Conservation (phyloP, 768 basidiomycete genomes). For the Boletus fagicola region DNA sequence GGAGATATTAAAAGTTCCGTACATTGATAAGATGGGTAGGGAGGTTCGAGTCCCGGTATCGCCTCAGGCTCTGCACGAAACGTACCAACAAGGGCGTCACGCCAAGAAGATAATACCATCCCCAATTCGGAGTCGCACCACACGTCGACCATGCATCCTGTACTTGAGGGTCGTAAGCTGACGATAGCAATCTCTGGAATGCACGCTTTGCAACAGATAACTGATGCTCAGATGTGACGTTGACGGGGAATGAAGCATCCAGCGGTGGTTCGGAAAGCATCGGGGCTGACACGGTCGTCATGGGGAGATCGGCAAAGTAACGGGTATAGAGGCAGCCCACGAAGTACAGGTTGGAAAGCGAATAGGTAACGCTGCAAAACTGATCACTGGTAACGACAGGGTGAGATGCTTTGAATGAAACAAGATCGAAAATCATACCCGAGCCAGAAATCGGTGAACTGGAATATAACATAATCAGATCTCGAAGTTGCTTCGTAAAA, state of each 20-base stretch:
- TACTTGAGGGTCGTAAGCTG: conserved; percentile 34
- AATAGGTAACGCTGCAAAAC: conserved; percentile 73
- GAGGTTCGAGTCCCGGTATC: conserved; percentile 74
- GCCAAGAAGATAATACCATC: conserved; percentile 53
- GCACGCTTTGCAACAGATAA: not conserved
- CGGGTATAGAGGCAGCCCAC: conserved; percentile 67
- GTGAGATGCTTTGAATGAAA: not conserved
- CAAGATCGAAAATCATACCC: conserved; percentile 46
- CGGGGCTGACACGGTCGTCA: not conserved
- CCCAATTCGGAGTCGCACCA: conserved; percentile 52
- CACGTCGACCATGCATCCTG: conserved; percentile 43
- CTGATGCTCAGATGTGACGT: not conserved
- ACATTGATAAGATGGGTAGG: conserved; percentile 87
- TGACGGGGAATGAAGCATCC: not conserved
- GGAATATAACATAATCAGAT: conserved; percentile 1
- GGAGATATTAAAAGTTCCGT: not conserved
- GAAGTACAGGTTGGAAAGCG: conserved; percentile 67
- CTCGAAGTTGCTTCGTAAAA: not conserved
- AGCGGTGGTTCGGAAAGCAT: too few species aligned
- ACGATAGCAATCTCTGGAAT: not conserved
- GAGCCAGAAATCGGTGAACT: conserved; percentile 89
- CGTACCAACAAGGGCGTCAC: conserved; percentile 71
- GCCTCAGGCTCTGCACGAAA: conserved; percentile 81
- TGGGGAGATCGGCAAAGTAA: conserved; percentile 1
- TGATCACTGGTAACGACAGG: conserved; percentile 56